Evolutionary conservation across 768 basidiomycete genomes (phyloP).

Genomic region (Hysterangium stoloniferum): DNA sequence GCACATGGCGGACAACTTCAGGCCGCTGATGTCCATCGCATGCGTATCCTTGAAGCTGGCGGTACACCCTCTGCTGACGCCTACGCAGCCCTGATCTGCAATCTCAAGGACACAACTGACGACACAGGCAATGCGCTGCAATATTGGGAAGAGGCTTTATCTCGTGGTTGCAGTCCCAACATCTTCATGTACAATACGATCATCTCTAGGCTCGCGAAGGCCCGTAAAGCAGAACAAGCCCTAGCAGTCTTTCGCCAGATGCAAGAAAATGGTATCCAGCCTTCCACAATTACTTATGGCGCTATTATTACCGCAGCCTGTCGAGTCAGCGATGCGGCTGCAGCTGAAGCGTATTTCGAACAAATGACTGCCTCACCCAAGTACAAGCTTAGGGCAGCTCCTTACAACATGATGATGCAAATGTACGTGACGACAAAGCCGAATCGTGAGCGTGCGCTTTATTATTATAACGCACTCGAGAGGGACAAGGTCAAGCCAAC

Average conservation of each 20-base stretch:
- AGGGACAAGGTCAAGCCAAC: conserved; percentile 61
- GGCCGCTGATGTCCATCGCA: conserved; percentile 72
- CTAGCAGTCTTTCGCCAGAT: conserved; percentile 83
- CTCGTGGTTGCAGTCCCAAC: conserved; percentile 64
- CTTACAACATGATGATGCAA: conserved; percentile 99
- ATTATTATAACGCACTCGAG: conserved; percentile 64
- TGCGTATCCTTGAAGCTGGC: conserved; percentile 68
- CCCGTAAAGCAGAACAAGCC: conserved; percentile 86
- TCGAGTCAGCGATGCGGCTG: conserved; percentile 77
- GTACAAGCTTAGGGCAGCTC: conserved; percentile 86
- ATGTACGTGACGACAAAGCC: conserved; percentile 88
- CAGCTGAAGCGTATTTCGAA: conserved; percentile 74
- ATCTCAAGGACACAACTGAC: conserved; percentile 91
- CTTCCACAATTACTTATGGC: conserved; percentile 89
- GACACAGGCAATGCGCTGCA: conserved; percentile 83
- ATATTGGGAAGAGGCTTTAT: conserved; percentile 72
- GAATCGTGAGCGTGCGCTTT: conserved; percentile 65
- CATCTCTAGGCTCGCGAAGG: conserved; percentile 92
- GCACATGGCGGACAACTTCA: conserved; percentile 78
- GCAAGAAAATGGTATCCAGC: conserved; percentile 54
- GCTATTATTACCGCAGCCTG: conserved; percentile 92
- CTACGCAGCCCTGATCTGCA: conserved; percentile 83
- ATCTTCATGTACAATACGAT: conserved; percentile 94
- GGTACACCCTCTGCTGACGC: conserved; percentile 79
- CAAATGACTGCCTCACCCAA: conserved; percentile 72